phyloP scores from a whole-genome alignment of 352 stramenopile genomes.

The Phytopythium boreale region DNA sequence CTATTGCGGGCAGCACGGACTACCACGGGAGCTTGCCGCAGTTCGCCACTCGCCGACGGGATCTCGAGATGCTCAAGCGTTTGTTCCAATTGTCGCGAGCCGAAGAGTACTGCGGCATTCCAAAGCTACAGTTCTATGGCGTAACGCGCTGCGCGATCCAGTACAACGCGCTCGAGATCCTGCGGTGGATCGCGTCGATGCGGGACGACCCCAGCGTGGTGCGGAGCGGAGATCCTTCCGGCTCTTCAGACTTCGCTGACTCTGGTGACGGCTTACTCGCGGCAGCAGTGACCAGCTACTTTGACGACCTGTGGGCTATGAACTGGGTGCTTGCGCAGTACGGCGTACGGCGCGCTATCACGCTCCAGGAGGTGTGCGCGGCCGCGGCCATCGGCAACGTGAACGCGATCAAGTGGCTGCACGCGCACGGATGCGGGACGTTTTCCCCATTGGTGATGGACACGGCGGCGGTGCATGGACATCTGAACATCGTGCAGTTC shows the following conservation, averaged over 20 bases:
- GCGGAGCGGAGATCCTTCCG: not conserved
- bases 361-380: slow-evolving; percentile 19
- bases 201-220: not conserved
- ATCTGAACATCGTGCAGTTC: slow-evolving; percentile 20
- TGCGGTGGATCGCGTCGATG: slow-evolving; percentile 19
- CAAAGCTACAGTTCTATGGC: slow-evolving; percentile 21
- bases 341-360: slow-evolving; percentile 2
- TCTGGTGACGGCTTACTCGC: slow-evolving; percentile 7
- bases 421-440: slow-evolving; percentile 9
- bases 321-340: slow-evolving; percentile 14
- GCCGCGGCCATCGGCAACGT: slow-evolving; percentile 23
- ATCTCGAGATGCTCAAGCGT: slow-evolving; percentile 18
- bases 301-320: slow-evolving; percentile 24
- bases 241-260: not conserved
- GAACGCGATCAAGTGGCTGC: slow-evolving; percentile 21
- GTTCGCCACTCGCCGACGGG: slow-evolving; percentile 21
- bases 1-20: slow-evolving; percentile 11
- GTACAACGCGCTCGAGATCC: slow-evolving; percentile 21
- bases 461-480: slow-evolving; percentile 22
- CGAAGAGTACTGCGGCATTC: slow-evolving; percentile 6
- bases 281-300: slow-evolving; percentile 24
- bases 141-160: slow-evolving; percentile 24
- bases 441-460: slow-evolving; percentile 27
- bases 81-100: slow-evolving; percentile 10
- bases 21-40: slow-evolving; percentile 24